phyloP scores from a whole-genome alignment of 2,329 filamentous ascomycete species.

The Microascus cirrosus region DNA sequence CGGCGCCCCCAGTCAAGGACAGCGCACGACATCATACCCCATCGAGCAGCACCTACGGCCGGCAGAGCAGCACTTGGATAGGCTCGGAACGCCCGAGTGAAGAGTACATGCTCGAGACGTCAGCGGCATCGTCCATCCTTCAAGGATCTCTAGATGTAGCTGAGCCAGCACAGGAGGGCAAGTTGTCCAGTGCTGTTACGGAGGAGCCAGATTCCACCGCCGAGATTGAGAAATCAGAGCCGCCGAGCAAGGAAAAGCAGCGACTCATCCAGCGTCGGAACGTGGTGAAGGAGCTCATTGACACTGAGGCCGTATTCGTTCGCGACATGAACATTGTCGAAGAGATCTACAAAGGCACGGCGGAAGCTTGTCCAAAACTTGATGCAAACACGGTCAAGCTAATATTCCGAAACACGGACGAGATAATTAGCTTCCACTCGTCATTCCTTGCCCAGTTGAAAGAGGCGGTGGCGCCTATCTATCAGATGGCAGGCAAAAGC shows the following conservation, averaged over 20 bases:
- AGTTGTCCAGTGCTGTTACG: neutral
- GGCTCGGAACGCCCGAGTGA: slow-evolving; percentile 33
- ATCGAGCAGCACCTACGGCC: slow-evolving; percentile 9
- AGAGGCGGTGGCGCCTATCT: slow-evolving; percentile 66
- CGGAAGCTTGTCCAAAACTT: slow-evolving; percentile 68
- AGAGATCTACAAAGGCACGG: slow-evolving; percentile 94
- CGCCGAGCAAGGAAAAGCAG: slow-evolving; percentile 47
- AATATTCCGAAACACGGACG: slow-evolving; percentile 86
- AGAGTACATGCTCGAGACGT: slow-evolving; percentile 14
- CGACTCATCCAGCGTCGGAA: slow-evolving; percentile 72
- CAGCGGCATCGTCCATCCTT: slow-evolving; percentile 3
- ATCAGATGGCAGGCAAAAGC: slow-evolving; percentile 26
- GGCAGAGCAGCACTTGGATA: slow-evolving; percentile 29
- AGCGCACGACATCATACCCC: slow-evolving; percentile 5
- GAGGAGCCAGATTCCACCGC: neutral
- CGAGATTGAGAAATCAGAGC: slow-evolving; percentile 16
- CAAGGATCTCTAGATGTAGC: neutral
- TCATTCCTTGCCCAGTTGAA: slow-evolving; percentile 71
- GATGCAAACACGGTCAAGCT: slow-evolving; percentile 76
- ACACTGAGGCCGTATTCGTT: slow-evolving; percentile 80
- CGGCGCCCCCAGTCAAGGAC: slow-evolving; percentile 16
- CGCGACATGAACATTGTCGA: slow-evolving; percentile 95
- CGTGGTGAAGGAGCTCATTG: slow-evolving; percentile 82
- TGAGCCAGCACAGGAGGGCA: neutral
- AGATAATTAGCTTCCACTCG: slow-evolving; percentile 80